A percentile compares a stretch with the other conserved stretches of the same genome.
These are phyloP conservation scores for Zalerion maritima DNA, from an alignment of 495 filamentous ascomycete genomes.

Conservation along the genomic window DNA sequence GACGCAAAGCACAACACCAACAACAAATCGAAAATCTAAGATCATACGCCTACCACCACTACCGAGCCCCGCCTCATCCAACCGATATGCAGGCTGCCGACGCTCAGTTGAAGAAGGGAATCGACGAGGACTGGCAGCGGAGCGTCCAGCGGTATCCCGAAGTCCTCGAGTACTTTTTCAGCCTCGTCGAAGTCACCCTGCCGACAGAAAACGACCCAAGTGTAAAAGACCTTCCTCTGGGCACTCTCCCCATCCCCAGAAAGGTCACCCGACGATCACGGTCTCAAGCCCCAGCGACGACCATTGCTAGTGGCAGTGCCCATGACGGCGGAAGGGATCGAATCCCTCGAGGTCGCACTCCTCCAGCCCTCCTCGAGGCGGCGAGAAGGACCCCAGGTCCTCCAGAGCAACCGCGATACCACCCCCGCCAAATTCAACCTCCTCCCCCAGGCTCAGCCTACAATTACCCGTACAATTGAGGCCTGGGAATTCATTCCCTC, in stretches of 20 bases:
- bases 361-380: conserved; percentile 15
- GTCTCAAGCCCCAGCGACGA: no score
- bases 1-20: conserved; percentile 42
- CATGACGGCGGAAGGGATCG: conserved; percentile 14
- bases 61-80: conserved; percentile 37
- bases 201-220: conserved; percentile 38
- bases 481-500: no score
- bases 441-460: no score
- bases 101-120: conserved; percentile 45
- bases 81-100: conserved; percentile 44
- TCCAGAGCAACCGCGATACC: conserved; percentile 13
- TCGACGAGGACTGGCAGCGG: conserved; percentile 59
- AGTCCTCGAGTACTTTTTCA: conserved; percentile 59
- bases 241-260: conserved; percentile 31
- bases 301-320: conserved; percentile 14
- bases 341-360: conserved; percentile 14
- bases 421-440: conserved; percentile 11
- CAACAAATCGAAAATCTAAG: conserved; percentile 41
- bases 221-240: conserved; percentile 41
- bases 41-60: conserved; percentile 42
- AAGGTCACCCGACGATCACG: conserved; percentile 22
- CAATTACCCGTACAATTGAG: no score
- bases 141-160: conserved; percentile 58
- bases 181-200: conserved; percentile 44
- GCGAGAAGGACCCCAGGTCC: conserved; percentile 17